Evolutionary conservation across 2,329 filamentous ascomycete genomes (phyloP), one percentile per base, ranked within the genome.

Genomic region (Cordyceps militaris): DNA sequence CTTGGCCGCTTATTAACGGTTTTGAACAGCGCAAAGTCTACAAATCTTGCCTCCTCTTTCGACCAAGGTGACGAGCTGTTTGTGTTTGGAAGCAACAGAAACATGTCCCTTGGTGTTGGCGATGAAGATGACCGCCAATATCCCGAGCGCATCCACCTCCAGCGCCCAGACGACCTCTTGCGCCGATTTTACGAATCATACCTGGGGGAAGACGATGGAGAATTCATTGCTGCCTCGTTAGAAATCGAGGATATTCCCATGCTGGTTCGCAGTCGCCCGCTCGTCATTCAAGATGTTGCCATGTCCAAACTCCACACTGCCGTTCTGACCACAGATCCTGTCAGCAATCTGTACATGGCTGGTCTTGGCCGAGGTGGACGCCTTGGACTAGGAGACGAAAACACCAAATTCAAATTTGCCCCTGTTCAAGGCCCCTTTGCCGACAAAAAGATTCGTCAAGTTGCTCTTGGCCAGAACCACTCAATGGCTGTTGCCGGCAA

Each of bases 71-170:
- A 96, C 66, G 94, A 99, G 67, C 76, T 97, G 1, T 97, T 91
- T 66, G 87, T 91, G 1, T 97, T 97, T 72, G 94, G 94, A 51
- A 97, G 92, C 72, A 99, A 97, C 73, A 95, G 94, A 67, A 99
- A 99, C 64, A 74, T 96, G 10, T 94, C 89, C 0, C 81, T 99
- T 23, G 94, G 94, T 1, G 87, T 97, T 60, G 92, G 92, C n/a
- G 92, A 99, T 67, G 88, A 95, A 66, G 91, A 97, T 69, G 93
- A 99, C 68, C 85, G 94, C 3, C 92, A 97, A 62, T 96, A 88
- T 66, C 94, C 94, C 0, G 94, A 97, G 69, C 87, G 91, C 10
- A 84, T 97, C 11, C 76, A 79, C 32, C 72, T 97, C 34, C 82
- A 84, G 57, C 84, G 93, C 16, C 91, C 94, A 0, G 85, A 89